A percentile compares a stretch with the other conserved stretches of the same genome.
Evolutionary conservation across 2,329 filamentous ascomycete species (phyloP).

Genomic region (Ceratocystis destructans): DNA sequence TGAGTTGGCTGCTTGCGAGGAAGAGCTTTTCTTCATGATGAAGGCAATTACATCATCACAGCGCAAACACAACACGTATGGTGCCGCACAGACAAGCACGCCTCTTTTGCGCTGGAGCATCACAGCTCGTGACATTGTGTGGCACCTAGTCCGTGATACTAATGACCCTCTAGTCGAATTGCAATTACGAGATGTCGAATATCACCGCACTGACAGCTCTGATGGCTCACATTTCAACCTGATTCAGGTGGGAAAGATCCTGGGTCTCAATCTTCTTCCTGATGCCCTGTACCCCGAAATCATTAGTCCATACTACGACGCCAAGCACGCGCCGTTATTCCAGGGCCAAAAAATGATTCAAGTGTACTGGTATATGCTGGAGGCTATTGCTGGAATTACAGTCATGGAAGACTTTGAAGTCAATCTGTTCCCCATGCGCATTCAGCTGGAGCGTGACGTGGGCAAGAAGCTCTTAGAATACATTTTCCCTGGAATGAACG

Average conservation of each 20-base stretch:
- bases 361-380: constrained; percentile 96
- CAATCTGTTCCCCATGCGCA: constrained; percentile 78
- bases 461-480: constrained; percentile 93
- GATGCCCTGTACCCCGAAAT: constrained; percentile 93
- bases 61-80: constrained; percentile 50
- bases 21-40: constrained; percentile 99
- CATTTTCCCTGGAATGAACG: constrained; percentile 75
- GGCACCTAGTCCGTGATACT: constrained; percentile 83
- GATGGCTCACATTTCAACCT: constrained; percentile 94
- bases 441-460: constrained; percentile 85
- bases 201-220: constrained; percentile 90
- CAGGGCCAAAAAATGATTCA: constrained; percentile 65
- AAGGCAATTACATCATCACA: constrained; percentile 97
- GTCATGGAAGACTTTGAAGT: constrained; percentile 97
- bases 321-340: constrained; percentile 38
- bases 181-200: constrained; percentile 79
- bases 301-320: constrained; percentile 75
- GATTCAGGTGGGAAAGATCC: constrained; percentile 74
- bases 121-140: constrained; percentile 87
- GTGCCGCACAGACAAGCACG: constrained; percentile 41
- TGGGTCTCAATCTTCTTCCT: constrained; percentile 77
- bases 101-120: constrained; percentile 85
- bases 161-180: constrained; percentile 84
- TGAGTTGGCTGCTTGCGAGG: constrained; percentile 78
- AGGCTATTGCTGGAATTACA: constrained; percentile 92